These are phyloP conservation scores for Kuraishia hungarica DNA, from an alignment of 805 yeast species.

Conservation along the genomic window DNA sequence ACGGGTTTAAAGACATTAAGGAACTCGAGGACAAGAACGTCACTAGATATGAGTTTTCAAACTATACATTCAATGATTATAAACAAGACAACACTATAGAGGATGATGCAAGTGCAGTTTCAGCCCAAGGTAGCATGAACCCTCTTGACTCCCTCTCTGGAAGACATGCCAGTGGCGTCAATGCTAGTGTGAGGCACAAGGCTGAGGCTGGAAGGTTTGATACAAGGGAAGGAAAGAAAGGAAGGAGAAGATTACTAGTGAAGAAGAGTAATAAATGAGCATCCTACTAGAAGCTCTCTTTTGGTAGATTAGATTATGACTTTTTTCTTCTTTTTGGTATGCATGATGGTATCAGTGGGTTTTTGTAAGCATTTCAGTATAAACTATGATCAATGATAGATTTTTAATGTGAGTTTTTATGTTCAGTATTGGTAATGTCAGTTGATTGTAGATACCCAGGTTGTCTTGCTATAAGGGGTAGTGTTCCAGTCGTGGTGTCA, in stretches of 20 bases:
- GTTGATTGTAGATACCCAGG: no score
- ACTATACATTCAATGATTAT: slow-evolving; percentile 12
- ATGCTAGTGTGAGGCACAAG: not conserved
- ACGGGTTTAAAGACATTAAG: slow-evolving; percentile 8
- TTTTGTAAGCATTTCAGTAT: no score
- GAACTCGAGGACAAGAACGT: slow-evolving; percentile 12
- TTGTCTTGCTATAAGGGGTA: no score
- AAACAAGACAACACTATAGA: not conserved
- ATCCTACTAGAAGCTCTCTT: no score
- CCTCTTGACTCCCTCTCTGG: not conserved
- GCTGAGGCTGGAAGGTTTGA: not conserved
- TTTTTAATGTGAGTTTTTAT: no score
- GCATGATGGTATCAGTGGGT: not conserved
- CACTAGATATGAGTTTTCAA: slow-evolving; percentile 14
- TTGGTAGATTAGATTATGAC: not conserved
- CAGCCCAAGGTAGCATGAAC: not conserved
- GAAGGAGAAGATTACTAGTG: not conserved
- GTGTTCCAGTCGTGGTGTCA: no score
- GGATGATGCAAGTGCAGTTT: not conserved
- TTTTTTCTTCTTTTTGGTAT: no score
- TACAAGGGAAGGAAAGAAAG: not conserved
- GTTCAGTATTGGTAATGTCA: no score
- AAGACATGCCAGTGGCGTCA: not conserved
- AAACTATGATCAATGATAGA: no score
- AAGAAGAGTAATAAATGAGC: not conserved